phyloP scores from a whole-genome alignment of 2,329 filamentous ascomycete species.

The Pseudonectria foliicola region DNA sequence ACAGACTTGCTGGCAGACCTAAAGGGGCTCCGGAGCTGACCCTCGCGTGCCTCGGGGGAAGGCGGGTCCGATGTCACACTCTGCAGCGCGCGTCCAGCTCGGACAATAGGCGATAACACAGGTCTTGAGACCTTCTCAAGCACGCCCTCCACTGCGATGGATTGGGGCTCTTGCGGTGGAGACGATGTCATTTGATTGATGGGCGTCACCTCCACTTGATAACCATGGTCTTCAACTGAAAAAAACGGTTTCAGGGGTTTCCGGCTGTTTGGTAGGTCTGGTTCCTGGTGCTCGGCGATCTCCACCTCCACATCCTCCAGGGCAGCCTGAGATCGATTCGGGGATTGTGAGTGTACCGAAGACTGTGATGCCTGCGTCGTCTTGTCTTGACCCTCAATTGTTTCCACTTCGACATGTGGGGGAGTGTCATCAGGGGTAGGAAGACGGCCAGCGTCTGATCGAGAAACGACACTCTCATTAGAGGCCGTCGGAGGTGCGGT shows the following conservation, averaged over 20 bases:
- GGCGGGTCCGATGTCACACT: conserved; percentile 53
- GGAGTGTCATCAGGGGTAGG: conserved; percentile 48
- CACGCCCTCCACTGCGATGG: conserved; percentile 21
- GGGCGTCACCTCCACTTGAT: conserved; percentile 26
- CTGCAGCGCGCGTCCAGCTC: conserved; percentile 49
- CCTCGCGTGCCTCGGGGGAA: conserved; percentile 45
- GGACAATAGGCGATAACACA: conserved; percentile 50
- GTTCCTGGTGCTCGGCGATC: conserved; percentile 7
- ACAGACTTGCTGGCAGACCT: conserved; percentile 33
- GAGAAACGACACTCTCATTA: conserved; percentile 26
- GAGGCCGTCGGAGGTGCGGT: conserved; percentile 12
- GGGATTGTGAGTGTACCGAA: conserved; percentile 6
- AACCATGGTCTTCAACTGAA: conserved; percentile 8
- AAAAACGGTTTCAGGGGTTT: conserved; percentile 8
- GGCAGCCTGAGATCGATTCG: conserved; percentile 1
- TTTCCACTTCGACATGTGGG: conserved; percentile 26
- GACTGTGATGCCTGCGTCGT: conserved; percentile 8
- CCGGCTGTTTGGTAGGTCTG: conserved; percentile 6
- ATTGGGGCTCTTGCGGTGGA: conserved; percentile 27
- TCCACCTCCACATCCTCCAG: conserved; percentile 11
- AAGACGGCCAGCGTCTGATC: conserved; percentile 36
- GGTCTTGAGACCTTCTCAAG: conserved; percentile 31
- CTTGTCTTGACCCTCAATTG: conserved; percentile 13
- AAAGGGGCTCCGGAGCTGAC: conserved; percentile 50
- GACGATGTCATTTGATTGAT: conserved; percentile 30